These are phyloP conservation scores for Mortierella sp. DNA, from an alignment of 371 early-diverging fungal genomes.

Conservation along the genomic window DNA sequence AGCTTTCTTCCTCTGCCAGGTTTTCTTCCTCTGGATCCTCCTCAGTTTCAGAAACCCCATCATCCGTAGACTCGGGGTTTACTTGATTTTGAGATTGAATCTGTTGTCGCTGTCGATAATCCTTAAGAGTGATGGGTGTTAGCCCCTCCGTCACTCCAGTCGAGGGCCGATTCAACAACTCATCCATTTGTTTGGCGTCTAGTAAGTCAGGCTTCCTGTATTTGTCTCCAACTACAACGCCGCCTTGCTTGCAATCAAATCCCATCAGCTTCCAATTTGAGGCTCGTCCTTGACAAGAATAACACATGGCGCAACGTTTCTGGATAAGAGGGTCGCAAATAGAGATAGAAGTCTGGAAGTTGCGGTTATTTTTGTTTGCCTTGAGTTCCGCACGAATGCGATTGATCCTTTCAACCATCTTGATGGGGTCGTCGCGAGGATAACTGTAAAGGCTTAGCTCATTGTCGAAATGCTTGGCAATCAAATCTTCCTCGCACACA, in stretches of 20 bases:
- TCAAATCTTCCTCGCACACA: slow-evolving; percentile 72
- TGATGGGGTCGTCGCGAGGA: slow-evolving; percentile 55
- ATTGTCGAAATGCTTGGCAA: slow-evolving; percentile 74
- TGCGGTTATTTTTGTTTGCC: slow-evolving; percentile 59
- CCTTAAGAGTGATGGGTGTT: slow-evolving; percentile 25
- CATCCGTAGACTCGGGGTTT: background rate
- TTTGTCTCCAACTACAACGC: slow-evolving; percentile 51
- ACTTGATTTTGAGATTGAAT: slow-evolving; percentile 3
- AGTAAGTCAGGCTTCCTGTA: slow-evolving; percentile 49
- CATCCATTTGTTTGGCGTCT: slow-evolving; percentile 54
- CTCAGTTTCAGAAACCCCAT: background rate
- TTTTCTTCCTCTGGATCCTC: slow-evolving; percentile 9
- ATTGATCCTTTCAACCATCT: slow-evolving; percentile 71
- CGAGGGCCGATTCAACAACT: slow-evolving; percentile 46
- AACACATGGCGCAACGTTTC: slow-evolving; percentile 66
- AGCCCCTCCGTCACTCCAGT: slow-evolving; percentile 34
- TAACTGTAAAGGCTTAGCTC: slow-evolving; percentile 41
- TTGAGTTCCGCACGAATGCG: slow-evolving; percentile 64
- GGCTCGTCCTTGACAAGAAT: slow-evolving; percentile 67
- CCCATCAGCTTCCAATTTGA: slow-evolving; percentile 72
- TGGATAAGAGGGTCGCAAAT: slow-evolving; percentile 45
- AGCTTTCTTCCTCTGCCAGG: background rate
- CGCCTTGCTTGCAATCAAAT: slow-evolving; percentile 66
- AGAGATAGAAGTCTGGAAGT: slow-evolving; percentile 59
- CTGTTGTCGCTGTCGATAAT: slow-evolving; percentile 36